phyloP scores from a whole-genome alignment of 192 early-diverging fungal species.

The Linnemannia exigua region DNA sequence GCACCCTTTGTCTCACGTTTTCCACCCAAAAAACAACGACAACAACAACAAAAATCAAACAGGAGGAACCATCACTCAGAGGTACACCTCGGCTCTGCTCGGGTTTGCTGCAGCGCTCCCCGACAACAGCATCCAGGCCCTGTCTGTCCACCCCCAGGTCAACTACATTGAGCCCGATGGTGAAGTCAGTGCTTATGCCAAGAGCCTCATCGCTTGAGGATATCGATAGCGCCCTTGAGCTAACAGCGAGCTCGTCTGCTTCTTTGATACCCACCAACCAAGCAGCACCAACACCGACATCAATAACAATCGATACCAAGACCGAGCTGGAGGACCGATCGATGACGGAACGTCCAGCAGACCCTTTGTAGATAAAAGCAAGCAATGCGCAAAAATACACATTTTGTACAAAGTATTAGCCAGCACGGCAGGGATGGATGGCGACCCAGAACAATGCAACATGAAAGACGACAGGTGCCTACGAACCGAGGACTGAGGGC shows the following conservation, averaged over 20 bases:
- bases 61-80: conserved; percentile 56
- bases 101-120: conserved; percentile 72
- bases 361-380: too few relatives aligned
- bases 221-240: too few relatives aligned
- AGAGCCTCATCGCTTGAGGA: neutral
- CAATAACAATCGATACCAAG: too few relatives aligned
- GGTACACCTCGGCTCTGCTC: conserved; percentile 63
- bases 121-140: conserved; percentile 60
- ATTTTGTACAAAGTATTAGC: too few relatives aligned
- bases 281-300: too few relatives aligned
- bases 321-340: too few relatives aligned
- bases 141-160: conserved; percentile 54
- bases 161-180: conserved; percentile 75
- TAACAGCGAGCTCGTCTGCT: neutral
- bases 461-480: too few relatives aligned
- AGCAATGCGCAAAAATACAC: too few relatives aligned
- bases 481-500: too few relatives aligned
- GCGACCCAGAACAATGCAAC: too few relatives aligned
- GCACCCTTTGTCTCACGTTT: neutral
- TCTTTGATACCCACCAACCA: neutral
- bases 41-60: neutral
- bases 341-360: too few relatives aligned
- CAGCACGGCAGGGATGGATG: too few relatives aligned
- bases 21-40: neutral
- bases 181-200: conserved; percentile 54